Percentiles rank a stretch among this genome's conserved stretches.
phyloP scores from a whole-genome alignment of 1,284 basidiomycete genomes.

The Crocinoboletus sp. region DNA sequence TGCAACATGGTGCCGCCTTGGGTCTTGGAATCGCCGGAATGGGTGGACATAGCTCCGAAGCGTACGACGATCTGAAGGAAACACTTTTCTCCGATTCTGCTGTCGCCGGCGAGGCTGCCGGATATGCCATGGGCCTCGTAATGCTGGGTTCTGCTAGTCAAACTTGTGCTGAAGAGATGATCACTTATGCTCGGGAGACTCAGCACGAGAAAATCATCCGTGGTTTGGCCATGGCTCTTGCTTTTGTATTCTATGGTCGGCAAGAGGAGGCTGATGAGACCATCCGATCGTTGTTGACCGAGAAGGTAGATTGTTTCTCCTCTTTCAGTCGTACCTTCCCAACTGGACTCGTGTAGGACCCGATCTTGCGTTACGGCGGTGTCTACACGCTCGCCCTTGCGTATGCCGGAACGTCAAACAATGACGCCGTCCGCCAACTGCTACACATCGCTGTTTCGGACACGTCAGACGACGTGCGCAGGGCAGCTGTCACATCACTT shows the following conservation, averaged over 20 bases:
- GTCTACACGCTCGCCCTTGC: slow-evolving; percentile 94
- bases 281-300: slow-evolving; percentile 69
- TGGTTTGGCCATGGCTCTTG: slow-evolving; percentile 86
- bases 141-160: slow-evolving; percentile 89
- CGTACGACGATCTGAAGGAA: slow-evolving; percentile 88
- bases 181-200: slow-evolving; percentile 91
- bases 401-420: slow-evolving; percentile 93
- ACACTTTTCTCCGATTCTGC: slow-evolving; percentile 91
- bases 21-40: slow-evolving; percentile 92
- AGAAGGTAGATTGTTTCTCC: slow-evolving; percentile 60
- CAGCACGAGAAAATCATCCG: slow-evolving; percentile 99
- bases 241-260: slow-evolving; percentile 86
- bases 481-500: slow-evolving; percentile 91
- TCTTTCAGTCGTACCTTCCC: slow-evolving; percentile 2
- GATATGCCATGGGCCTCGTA: slow-evolving; percentile 94
- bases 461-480: slow-evolving; percentile 92
- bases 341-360: slow-evolving; percentile 56
- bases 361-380: slow-evolving; percentile 92
- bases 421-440: slow-evolving; percentile 84
- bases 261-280: slow-evolving; percentile 86
- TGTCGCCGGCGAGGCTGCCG: slow-evolving; percentile 90
- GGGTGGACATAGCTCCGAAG: slow-evolving; percentile 83
- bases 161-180: slow-evolving; percentile 86
- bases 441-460: slow-evolving; percentile 96
- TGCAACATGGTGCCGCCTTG: slow-evolving; percentile 93